A percentile compares a stretch with the other conserved stretches of the same genome.
Conservation (phyloP, 1,284 basidiomycete species). For the Irpex rosettiformis region DNA sequence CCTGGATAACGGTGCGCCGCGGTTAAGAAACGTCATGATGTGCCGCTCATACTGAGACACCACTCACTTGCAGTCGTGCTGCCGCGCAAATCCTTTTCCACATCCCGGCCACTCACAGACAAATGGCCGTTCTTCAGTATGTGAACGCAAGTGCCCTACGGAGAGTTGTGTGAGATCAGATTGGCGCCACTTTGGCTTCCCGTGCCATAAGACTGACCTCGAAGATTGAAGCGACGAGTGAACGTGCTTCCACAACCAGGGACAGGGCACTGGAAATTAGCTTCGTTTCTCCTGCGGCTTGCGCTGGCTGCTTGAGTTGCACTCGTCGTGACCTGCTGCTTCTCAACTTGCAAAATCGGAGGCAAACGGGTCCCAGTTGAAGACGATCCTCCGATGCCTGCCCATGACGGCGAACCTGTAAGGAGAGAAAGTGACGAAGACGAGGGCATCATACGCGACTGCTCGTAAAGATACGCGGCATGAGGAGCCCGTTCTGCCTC, state of each 20-base stretch:
- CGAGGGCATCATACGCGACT: slow-evolving; percentile 21
- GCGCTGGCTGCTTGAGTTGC: slow-evolving; percentile 94
- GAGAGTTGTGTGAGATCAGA: slow-evolving; percentile 21
- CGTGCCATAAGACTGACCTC: slow-evolving; percentile 47
- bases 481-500: slow-evolving; percentile 26
- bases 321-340: slow-evolving; percentile 89
- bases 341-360: slow-evolving; percentile 83
- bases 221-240: slow-evolving; percentile 81
- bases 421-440: slow-evolving; percentile 12
- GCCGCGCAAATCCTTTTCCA: slow-evolving; percentile 90
- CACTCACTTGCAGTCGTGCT: slow-evolving; percentile 89
- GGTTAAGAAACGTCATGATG: neutral
- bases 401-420: neutral
- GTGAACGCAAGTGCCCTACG: slow-evolving; percentile 89
- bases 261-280: slow-evolving; percentile 89
- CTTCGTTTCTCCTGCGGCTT: slow-evolving; percentile 85
- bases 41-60: neutral
- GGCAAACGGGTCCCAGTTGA: slow-evolving; percentile 60
- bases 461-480: slow-evolving; percentile 24
- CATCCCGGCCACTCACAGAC: slow-evolving; percentile 92
- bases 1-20: slow-evolving; percentile 34
- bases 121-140: slow-evolving; percentile 93
- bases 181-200: slow-evolving; percentile 7
- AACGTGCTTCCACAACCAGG: slow-evolving; percentile 95
- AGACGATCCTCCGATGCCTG: slow-evolving; percentile 1